phyloP scores from a whole-genome alignment of 768 basidiomycete species.

The Leccinum uliginosum region DNA sequence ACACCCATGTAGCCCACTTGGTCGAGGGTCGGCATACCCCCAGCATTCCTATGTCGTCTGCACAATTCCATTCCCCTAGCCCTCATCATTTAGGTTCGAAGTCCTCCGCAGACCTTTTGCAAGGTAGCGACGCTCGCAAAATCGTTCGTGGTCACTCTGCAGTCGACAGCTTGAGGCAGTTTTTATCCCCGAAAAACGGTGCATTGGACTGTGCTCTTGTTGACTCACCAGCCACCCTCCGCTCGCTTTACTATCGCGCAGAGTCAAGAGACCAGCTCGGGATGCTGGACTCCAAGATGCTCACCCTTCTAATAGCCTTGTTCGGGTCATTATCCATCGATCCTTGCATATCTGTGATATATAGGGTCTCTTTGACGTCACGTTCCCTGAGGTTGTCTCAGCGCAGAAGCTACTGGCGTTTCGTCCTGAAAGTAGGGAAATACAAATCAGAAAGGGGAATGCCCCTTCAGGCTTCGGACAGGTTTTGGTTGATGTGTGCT shows the following conservation, averaged over 20 bases:
- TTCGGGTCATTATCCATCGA: slow-evolving; percentile 48
- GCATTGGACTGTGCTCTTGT: slow-evolving; percentile 8
- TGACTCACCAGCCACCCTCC: slow-evolving; percentile 31
- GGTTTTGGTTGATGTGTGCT: slow-evolving; percentile 60
- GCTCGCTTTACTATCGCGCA: slow-evolving; percentile 36
- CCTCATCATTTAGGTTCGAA: background rate
- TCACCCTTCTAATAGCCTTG: slow-evolving; percentile 42
- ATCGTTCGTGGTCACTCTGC: background rate
- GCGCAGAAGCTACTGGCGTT: slow-evolving; percentile 42
- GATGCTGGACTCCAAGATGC: slow-evolving; percentile 33
- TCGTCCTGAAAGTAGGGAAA: slow-evolving; percentile 41
- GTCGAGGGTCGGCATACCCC: background rate
- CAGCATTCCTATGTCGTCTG: background rate
- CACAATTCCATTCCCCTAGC: background rate
- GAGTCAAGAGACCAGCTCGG: slow-evolving; percentile 33
- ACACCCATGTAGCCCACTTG: background rate
- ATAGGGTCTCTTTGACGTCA: slow-evolving; percentile 27
- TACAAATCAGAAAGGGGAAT: slow-evolving; percentile 40
- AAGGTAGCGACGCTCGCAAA: background rate
- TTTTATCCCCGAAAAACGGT: slow-evolving; percentile 12
- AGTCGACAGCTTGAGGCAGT: slow-evolving; percentile 12
- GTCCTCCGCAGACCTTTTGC: background rate
- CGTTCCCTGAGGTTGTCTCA: slow-evolving; percentile 20
- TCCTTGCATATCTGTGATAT: slow-evolving; percentile 21
- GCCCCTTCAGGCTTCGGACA: slow-evolving; percentile 40